Percentiles rank a stretch among this genome's conserved stretches.
Conservation (phyloP, 2,329 filamentous ascomycete genomes). For the Aaosphaeria arxii region DNA sequence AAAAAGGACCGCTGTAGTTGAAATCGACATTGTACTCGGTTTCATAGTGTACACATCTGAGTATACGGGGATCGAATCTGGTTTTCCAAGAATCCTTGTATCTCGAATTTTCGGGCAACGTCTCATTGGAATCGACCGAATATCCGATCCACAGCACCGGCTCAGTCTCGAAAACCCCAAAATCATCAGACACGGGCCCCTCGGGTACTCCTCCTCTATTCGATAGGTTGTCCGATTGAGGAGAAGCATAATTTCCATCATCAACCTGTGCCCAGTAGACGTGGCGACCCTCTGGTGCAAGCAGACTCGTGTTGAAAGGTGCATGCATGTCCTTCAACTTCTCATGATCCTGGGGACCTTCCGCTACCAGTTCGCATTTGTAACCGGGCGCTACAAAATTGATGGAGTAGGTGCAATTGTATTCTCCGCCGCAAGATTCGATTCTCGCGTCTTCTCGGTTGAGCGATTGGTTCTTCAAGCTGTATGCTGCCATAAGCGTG, state of each 20-base stretch:
- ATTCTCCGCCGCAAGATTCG: conserved; percentile 33
- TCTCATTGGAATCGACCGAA: conserved; percentile 23
- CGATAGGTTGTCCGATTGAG: conserved; percentile 14
- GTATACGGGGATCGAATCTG: conserved; percentile 25
- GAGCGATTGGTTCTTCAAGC: conserved; percentile 20
- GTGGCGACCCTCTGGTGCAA: conserved; percentile 26
- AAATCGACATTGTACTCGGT: conserved; percentile 31
- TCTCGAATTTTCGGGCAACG: conserved; percentile 15
- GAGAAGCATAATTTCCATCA: conserved; percentile 24
- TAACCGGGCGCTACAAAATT: conserved; percentile 30
- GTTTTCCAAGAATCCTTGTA: conserved; percentile 24
- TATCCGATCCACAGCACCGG: conserved; percentile 36
- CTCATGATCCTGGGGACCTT: conserved; percentile 13
- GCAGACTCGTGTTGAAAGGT: conserved; percentile 29
- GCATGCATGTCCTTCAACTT: conserved; percentile 20
- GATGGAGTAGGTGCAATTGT: conserved; percentile 33
- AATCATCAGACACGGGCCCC: conserved; percentile 14
- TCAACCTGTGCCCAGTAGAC: conserved; percentile 29
- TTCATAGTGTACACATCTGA: conserved; percentile 32
- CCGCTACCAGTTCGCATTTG: conserved; percentile 27
- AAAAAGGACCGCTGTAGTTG: conserved; percentile 28
- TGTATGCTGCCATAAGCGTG: conserved; percentile 29
- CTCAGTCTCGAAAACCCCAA: conserved; percentile 32
- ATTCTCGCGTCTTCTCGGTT: conserved; percentile 27
- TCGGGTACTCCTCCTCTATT: conserved; percentile 28